phyloP scores from a whole-genome alignment of 1,284 basidiomycete genomes.

The Vanrija pseudolonga region DNA sequence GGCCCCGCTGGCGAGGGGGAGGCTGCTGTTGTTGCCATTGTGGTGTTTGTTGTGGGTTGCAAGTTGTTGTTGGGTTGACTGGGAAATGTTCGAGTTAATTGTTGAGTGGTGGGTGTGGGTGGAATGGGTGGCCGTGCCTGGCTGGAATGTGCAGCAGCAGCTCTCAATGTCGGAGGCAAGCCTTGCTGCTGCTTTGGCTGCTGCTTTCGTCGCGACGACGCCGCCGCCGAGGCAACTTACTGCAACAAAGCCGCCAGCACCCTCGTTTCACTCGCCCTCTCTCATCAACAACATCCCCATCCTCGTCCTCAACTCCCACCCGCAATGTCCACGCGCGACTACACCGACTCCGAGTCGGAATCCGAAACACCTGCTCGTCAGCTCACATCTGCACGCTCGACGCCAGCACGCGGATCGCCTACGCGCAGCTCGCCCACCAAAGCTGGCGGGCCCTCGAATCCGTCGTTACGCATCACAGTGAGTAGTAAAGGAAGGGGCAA shows the following conservation, averaged over 20 bases:
- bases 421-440: not conserved
- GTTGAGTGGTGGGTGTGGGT: no score
- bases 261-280: not conserved
- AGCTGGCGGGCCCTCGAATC: not conserved
- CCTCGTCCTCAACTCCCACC: not conserved
- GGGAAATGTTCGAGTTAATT: no score
- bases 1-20: no score
- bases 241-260: not conserved
- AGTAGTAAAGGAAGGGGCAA: no score
- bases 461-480: conserved; percentile 1
- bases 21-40: no score
- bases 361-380: conserved; percentile 3
- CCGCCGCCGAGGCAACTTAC: not conserved
- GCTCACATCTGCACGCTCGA: not conserved
- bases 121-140: no score
- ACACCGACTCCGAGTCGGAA: conserved; percentile 31
- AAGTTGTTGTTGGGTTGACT: no score
- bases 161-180: no score
- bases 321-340: conserved; percentile 20
- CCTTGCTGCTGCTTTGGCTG: no score
- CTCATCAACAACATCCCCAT: not conserved
- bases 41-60: no score
- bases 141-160: no score
- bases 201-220: not conserved
- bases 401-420: not conserved